These are phyloP conservation scores for Ogataea allantospora DNA, from an alignment of 805 yeast species.

Conservation along the genomic window DNA sequence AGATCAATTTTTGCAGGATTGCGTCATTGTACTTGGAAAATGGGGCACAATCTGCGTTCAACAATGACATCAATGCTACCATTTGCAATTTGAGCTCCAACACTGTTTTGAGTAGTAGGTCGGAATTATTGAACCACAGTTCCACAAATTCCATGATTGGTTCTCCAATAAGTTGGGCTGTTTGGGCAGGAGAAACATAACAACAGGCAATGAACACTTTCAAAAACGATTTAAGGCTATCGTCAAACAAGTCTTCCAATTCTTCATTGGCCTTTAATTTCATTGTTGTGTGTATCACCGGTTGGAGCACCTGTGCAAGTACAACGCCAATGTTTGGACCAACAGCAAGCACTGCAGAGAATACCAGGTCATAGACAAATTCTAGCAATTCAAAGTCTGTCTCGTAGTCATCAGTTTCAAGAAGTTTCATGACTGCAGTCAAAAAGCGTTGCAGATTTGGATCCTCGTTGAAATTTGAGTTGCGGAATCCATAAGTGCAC, in stretches of 20 bases:
- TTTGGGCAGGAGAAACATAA: constrained; percentile 38
- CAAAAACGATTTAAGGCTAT: constrained; percentile 31
- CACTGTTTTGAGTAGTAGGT: constrained; percentile 47
- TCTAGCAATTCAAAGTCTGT: constrained; percentile 24
- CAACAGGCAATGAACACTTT: constrained; percentile 42
- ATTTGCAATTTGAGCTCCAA: constrained; percentile 56
- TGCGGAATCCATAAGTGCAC: constrained; percentile 43
- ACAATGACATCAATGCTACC: constrained; percentile 42
- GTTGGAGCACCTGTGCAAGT: constrained; percentile 17
- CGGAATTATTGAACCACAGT: constrained; percentile 46
- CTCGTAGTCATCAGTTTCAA: constrained; percentile 17
- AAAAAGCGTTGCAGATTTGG: constrained; percentile 23
- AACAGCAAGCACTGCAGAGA: constrained; percentile 17
- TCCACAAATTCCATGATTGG: constrained; percentile 40
- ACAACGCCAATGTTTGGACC: constrained; percentile 18
- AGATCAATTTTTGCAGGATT: constrained; percentile 37
- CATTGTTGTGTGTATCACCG: constrained; percentile 31
- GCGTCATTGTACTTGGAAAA: constrained; percentile 26
- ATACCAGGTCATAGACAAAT: constrained; percentile 21
- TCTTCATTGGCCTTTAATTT: constrained; percentile 26
- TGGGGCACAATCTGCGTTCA: constrained; percentile 35
- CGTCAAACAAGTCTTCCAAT: constrained; percentile 18
- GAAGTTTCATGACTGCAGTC: constrained; percentile 20
- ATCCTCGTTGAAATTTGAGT: constrained; percentile 17
- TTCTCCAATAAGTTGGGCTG: constrained; percentile 38